phyloP scores from a whole-genome alignment of 1,284 basidiomycete genomes.

The Cryptococcus jaspeensis region DNA sequence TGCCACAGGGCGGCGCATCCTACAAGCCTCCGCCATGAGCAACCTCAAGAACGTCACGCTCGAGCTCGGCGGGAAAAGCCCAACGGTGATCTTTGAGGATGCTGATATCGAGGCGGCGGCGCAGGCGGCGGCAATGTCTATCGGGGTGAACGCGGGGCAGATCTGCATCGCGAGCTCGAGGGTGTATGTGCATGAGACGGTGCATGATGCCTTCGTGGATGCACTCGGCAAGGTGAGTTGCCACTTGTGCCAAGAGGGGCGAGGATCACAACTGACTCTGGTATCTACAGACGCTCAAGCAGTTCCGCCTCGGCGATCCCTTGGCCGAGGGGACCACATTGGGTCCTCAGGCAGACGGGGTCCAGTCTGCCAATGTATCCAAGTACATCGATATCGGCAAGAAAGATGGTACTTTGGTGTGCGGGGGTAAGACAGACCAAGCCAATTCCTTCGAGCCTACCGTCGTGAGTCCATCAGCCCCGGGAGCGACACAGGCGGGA shows the following conservation, averaged over 20 bases:
- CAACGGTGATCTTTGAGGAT: constrained; percentile 53
- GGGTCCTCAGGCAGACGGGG: constrained; percentile 77
- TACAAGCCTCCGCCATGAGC: constrained; percentile 74
- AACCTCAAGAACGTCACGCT: constrained; percentile 43
- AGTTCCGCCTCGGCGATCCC: constrained; percentile 53
- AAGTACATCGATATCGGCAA: constrained; percentile 80
- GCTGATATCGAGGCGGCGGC: constrained; percentile 73
- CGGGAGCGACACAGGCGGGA: too few relatives aligned
- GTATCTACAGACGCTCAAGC: too few relatives aligned
- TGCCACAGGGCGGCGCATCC: constrained; percentile 77
- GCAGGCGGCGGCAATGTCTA: constrained; percentile 40
- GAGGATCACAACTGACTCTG: too few relatives aligned
- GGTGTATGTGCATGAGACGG: constrained; percentile 78
- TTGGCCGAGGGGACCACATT: neutral
- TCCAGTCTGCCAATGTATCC: constrained; percentile 82
- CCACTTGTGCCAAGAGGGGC: constrained; percentile 63
- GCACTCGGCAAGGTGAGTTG: constrained; percentile 62
- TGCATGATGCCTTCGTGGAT: constrained; percentile 80
- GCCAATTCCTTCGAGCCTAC: constrained; percentile 46
- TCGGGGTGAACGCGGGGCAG: constrained; percentile 43
- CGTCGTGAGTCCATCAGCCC: constrained; percentile 65
- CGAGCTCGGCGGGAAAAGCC: constrained; percentile 58
- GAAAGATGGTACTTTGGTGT: too few relatives aligned
- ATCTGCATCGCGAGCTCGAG: constrained; percentile 64
- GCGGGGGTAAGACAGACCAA: constrained; percentile 63